Evolutionary conservation across 2,329 filamentous ascomycete species (phyloP), one percentile per base, ranked within the genome.

Genomic region (Alternaria sp.): DNA sequence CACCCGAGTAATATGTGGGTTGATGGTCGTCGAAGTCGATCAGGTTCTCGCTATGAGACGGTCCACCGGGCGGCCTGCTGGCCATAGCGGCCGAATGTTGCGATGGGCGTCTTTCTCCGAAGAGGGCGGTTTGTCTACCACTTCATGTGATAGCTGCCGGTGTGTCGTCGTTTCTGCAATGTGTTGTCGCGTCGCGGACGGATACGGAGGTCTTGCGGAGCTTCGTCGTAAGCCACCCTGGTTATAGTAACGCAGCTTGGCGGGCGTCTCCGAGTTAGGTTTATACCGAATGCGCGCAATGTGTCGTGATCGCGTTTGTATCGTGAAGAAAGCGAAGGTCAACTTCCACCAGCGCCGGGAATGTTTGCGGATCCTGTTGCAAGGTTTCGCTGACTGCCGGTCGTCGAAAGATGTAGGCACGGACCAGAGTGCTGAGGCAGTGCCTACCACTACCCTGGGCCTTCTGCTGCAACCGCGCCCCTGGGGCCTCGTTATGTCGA

Each of bases 1-100:
- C 90, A 65, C 93, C 93, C 68, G 85, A 86, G 77, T 86, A 88
- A 80, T 97, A 97, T 60, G 85, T 78, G 54, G 90, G 89, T 68
- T 89, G 87, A 59, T 90, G 85, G 60, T 90, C 88, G 72, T 92
- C 89, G 67, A 92, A 84, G 78, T 93, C 91, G 76, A 94, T 88
- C 59, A 94, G 85, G 63, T 93, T 85, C 70, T 83, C 78, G 71
- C 74, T 79, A 64, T 77, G 75, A 74, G 80, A 78, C 76, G 81
- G 80, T 78, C 79, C 80, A 77, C 81, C 82, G 74, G 82, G 81
- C 74, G 85, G 85, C 82, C 86, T 84, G 77, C 85, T 85, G 76
- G 81, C 80, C 82, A 84, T 84, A 59, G 70, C 77, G 72, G 74
- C 75, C 72, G 68, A 63, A 63, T 59, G 59, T 63, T 34, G 57